Conservation (phyloP, 176 grass and related monocot species). For the Carex pumila region DNA sequence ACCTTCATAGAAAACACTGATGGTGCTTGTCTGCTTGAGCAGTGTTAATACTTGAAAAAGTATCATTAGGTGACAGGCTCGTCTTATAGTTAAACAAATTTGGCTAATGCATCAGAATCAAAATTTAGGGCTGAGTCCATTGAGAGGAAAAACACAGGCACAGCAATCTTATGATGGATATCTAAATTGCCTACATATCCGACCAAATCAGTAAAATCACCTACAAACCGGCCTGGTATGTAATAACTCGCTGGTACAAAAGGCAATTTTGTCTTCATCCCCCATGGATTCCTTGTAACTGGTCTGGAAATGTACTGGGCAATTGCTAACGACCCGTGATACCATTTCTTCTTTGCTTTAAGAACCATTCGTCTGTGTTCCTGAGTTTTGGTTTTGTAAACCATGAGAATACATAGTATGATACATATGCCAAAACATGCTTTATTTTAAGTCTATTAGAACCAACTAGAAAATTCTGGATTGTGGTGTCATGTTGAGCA, state of each 20-base stretch:
- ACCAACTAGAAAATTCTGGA: too few species aligned
- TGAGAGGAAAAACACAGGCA: conserved; percentile 75
- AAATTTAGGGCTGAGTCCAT: conserved; percentile 87
- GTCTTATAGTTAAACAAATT: conserved; percentile 51
- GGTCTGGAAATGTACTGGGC: too few species aligned
- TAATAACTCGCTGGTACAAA: conserved; percentile 83
- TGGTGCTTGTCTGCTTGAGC: conserved; percentile 37
- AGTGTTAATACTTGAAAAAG: conserved; percentile 75
- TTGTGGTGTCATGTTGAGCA: too few species aligned
- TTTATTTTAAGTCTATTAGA: too few species aligned
- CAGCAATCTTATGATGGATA: conserved; percentile 81
- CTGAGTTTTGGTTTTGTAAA: too few species aligned
- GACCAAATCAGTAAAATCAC: conserved; percentile 87
- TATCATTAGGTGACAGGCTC: conserved; percentile 48
- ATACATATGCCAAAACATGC: too few species aligned
- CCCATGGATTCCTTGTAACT: too few species aligned
- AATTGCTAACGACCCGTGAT: too few species aligned
- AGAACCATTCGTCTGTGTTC: too few species aligned
- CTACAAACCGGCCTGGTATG: conserved; percentile 57
- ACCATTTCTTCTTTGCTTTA: too few species aligned
- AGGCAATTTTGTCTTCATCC: conserved; percentile 51
- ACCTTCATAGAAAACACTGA: conserved; percentile 89
- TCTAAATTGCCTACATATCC: conserved; percentile 62
- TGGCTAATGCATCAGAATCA: conserved; percentile 77
- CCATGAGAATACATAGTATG: too few species aligned